Evolutionary conservation across 441 rosid genomes (phyloP), one percentile per base, ranked within the genome.

Genomic region (Croton setiger): DNA sequence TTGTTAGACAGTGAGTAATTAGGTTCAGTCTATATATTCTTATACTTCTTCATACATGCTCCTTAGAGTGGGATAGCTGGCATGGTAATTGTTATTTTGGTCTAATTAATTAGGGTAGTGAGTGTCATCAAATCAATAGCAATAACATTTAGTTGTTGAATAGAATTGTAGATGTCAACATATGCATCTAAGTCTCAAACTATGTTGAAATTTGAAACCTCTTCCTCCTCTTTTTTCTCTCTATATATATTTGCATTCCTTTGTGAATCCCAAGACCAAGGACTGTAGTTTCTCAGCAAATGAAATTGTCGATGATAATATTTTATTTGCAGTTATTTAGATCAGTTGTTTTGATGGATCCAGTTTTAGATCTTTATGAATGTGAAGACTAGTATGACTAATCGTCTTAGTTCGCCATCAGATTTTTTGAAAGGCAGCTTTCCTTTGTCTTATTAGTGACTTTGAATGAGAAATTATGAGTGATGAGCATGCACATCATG

Each of bases 1-100:
- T 72, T 88, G 74, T 79, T 95, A 68, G 98, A 95, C 67, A 86
- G 99, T 95, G 75, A 82, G 99, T 84, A 69, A 58, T 66, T 66
- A 56, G 21, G 3, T 35, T 4, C 10, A 43, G 18, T 20, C 15
- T n/a, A 12, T 35, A 18, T 43, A 37, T 37, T 60, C 48, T 36
- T 35, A 27, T 54, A 20, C 52, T 55, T 15, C 18, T 13, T 15
- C 37, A 21, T 23, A 36, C 48, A 35, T 23, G 15, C 15, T 4
- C 20, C 20, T 60, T 45, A 41, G 31, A 49, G 39, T 45, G 44
- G 12, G 18, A 23, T 43, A 5, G 15, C 37, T 13, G 54, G 13
- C 52, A 17, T 8, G 15, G 21, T 33, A 47, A 17, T 45, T 63
- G 23, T 21, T 27, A 2, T 47, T 63, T 63, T 31, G 2, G 33